Percentiles rank a stretch among this genome's conserved stretches.
phyloP scores from a whole-genome alignment of 23 red algal genomes.

The Agarophyton chilense region DNA sequence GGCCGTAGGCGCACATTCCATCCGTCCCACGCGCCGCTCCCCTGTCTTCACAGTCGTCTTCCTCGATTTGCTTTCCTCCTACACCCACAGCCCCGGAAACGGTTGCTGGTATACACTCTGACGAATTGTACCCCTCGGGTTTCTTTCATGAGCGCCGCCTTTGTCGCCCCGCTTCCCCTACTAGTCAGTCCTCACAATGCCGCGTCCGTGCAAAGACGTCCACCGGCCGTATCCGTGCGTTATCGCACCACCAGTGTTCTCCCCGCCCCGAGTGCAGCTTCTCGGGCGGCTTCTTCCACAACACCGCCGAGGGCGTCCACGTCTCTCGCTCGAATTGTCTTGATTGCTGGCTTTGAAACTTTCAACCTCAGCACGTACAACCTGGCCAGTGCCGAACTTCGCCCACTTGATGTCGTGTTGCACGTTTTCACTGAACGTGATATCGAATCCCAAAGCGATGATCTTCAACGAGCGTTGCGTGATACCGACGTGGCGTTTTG shows the following conservation, averaged over 20 bases:
- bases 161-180: conserved; percentile 9
- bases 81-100: too few species aligned
- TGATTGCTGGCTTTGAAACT: conserved; percentile 49
- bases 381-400: background rate
- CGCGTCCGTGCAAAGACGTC: background rate
- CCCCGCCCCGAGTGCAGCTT: background rate
- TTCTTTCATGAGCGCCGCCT: background rate
- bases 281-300: background rate
- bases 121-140: too few species aligned
- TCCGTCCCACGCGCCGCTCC: too few species aligned
- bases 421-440: conserved; percentile 39
- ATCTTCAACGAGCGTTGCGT: conserved; percentile 1
- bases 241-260: background rate
- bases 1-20: too few species aligned
- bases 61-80: too few species aligned
- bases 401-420: background rate
- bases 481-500: conserved; percentile 66
- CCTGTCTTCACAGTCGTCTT: too few species aligned
- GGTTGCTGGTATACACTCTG: too few species aligned
- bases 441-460: background rate
- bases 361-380: conserved; percentile 28
- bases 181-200: background rate
- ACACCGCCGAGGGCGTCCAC: background rate
- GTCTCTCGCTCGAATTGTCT: conserved; percentile 2
- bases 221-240: background rate